These are phyloP conservation scores for Wakefieldia striispora DNA, from an alignment of 768 basidiomycete genomes.

Conservation along the genomic window DNA sequence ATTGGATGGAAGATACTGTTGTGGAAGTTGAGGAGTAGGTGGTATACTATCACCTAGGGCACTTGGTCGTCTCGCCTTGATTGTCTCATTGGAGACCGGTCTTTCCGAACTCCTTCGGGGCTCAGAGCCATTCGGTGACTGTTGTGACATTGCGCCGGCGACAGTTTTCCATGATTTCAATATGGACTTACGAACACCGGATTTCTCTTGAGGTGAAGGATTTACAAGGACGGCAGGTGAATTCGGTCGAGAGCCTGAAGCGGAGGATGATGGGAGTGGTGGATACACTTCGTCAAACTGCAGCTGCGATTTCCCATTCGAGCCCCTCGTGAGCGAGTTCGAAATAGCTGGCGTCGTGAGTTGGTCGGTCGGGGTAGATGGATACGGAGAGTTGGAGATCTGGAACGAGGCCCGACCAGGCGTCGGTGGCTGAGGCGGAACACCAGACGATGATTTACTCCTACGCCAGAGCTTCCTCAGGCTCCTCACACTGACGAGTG, in stretches of 20 bases:
- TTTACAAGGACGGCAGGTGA: conserved; percentile 20
- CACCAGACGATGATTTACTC: conserved; percentile 47
- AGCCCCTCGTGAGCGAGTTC: conserved; percentile 4
- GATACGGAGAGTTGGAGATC: conserved; percentile 22
- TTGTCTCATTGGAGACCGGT: conserved; percentile 31
- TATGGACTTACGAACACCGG: conserved; percentile 63
- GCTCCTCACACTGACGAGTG: conserved; percentile 70
- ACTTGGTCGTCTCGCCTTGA: conserved; percentile 47
- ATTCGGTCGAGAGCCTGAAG: conserved; percentile 32
- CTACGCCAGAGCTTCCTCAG: conserved; percentile 79
- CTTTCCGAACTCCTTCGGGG: conserved; percentile 41
- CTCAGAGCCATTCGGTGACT: conserved; percentile 29
- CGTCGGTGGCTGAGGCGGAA: conserved; percentile 35
- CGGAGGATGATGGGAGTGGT: conserved; percentile 31
- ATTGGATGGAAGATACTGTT: conserved; percentile 40
- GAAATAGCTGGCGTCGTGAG: conserved; percentile 29
- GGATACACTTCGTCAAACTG: conserved; percentile 77
- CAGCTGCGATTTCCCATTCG: conserved; percentile 36
- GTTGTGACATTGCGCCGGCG: conserved; percentile 33
- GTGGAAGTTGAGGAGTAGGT: conserved; percentile 62
- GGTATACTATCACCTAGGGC: conserved; percentile 48
- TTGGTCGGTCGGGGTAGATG: conserved; percentile 37
- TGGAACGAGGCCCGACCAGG: conserved; percentile 38
- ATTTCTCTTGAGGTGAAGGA: conserved; percentile 39
- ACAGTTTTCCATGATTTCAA: conserved; percentile 62